Evolutionary conservation across 2,329 filamentous ascomycete genomes (phyloP).

Genomic region (Colletotrichum sp.): DNA sequence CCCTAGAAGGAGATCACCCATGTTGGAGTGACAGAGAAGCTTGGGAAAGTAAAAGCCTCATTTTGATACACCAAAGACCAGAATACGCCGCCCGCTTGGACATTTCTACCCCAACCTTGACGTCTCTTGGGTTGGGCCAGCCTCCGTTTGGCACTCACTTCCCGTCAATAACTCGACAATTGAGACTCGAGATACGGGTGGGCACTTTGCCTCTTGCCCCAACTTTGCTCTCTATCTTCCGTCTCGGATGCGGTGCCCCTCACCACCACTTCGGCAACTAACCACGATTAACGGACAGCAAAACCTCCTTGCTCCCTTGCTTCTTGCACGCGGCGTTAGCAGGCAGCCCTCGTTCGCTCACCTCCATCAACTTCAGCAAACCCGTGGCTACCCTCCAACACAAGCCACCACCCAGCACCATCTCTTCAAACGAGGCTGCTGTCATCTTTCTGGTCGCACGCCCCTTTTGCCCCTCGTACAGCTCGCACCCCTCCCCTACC

Average conservation of each 20-base stretch:
- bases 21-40: neutral
- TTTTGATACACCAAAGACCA: neutral
- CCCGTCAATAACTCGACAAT: neutral
- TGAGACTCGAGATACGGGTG: neutral
- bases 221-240: neutral
- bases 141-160: neutral
- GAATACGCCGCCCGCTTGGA: neutral
- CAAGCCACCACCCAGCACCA: neutral
- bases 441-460: constrained; percentile 4
- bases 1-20: neutral
- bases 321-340: neutral
- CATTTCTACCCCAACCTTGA: neutral
- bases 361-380: neutral
- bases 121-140: neutral
- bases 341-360: neutral
- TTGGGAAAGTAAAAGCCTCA: neutral
- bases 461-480: constrained; percentile 2
- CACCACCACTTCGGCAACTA: constrained; percentile 14
- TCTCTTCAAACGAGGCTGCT: neutral
- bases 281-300: constrained; percentile 1
- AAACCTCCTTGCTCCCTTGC: constrained; percentile 16
- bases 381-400: neutral
- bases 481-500: neutral
- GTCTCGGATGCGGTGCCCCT: constrained; percentile 3
- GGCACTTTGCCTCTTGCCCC: neutral